phyloP scores from a whole-genome alignment of 2,329 filamentous ascomycete species.

The Sporothrix humicola region DNA sequence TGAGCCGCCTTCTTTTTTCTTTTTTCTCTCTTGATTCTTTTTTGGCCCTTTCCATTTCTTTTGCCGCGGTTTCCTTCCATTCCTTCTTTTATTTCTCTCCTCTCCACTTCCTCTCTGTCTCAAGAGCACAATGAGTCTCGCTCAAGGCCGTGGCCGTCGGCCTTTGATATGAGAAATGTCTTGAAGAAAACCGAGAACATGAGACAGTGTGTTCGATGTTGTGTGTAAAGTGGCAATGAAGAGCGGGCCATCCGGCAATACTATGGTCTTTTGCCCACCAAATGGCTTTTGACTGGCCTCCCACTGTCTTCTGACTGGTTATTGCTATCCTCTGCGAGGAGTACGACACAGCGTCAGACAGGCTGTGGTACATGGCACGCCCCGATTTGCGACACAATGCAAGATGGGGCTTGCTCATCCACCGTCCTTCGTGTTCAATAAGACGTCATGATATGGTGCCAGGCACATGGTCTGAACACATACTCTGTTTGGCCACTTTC shows the following conservation, averaged over 20 bases:
- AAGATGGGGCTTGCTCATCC: background rate
- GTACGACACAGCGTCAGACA: background rate
- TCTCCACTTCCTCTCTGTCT: background rate
- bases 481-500: background rate
- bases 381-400: background rate
- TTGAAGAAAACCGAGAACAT: background rate
- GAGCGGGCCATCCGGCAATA: background rate
- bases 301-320: too few relatives aligned
- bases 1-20: background rate
- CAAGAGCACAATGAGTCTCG: constrained; percentile 20
- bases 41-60: background rate
- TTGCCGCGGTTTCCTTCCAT: background rate
- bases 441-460: background rate
- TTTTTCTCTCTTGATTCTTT: background rate
- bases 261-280: background rate
- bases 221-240: background rate
- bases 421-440: background rate
- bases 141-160: constrained; percentile 25
- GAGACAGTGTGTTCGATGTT: background rate
- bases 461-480: background rate
- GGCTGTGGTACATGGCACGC: background rate
- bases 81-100: background rate
- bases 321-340: background rate
- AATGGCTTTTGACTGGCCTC: background rate
- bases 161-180: background rate